Conservation (phyloP, 2,329 filamentous ascomycete genomes). For the Trichophaea hybrida region DNA sequence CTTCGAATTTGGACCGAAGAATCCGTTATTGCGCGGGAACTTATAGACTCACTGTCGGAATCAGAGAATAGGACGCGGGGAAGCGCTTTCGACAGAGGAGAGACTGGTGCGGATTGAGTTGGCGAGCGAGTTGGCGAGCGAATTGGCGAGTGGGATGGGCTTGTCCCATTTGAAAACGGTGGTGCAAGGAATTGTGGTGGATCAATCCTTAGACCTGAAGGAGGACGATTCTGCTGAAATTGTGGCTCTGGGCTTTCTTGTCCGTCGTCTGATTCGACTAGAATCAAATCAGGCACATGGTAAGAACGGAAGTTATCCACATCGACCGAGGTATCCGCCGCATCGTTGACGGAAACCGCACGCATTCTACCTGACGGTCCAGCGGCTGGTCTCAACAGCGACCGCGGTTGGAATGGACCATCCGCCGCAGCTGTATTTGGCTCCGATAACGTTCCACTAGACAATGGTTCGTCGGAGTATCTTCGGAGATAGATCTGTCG, state of each 20-base stretch:
- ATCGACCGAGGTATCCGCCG: slow-evolving; percentile 27
- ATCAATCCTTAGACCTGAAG: background rate
- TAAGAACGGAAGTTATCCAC: background rate
- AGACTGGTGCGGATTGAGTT: slow-evolving; percentile 8
- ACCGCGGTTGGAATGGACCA: slow-evolving; percentile 25
- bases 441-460: background rate
- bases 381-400: slow-evolving; percentile 14
- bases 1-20: slow-evolving; percentile 1
- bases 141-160: slow-evolving; percentile 9
- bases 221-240: background rate
- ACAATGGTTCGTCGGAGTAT: slow-evolving; percentile 47
- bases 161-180: slow-evolving; percentile 7
- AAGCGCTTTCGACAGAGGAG: background rate
- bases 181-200: slow-evolving; percentile 13
- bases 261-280: background rate
- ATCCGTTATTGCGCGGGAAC: slow-evolving; percentile 2
- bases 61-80: background rate
- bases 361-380: slow-evolving; percentile 31
- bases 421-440: background rate
- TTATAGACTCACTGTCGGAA: background rate
- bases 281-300: background rate
- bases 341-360: slow-evolving; percentile 48
- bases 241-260: background rate
- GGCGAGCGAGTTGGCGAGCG: slow-evolving; percentile 13
- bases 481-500: slow-evolving; percentile 54